These are phyloP conservation scores for Pseudohalonectria lignicola DNA, from an alignment of 2,329 filamentous ascomycete genomes.

Conservation along the genomic window DNA sequence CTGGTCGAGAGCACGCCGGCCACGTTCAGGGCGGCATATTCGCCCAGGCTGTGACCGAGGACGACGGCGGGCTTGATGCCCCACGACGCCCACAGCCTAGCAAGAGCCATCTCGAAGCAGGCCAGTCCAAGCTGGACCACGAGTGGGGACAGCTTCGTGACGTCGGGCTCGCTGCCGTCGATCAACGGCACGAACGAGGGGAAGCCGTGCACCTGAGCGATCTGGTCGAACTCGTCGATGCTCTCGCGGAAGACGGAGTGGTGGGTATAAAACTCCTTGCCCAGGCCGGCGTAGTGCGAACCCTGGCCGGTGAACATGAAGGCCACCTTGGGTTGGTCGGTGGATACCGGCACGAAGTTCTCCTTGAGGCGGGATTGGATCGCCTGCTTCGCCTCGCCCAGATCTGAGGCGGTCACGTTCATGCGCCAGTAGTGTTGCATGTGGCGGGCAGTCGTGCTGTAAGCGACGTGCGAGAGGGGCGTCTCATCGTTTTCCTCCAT, in stretches of 20 bases:
- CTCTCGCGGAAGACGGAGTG: slow-evolving; percentile 36
- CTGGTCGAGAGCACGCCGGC: slow-evolving; percentile 60
- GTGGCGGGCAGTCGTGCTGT: slow-evolving; percentile 56
- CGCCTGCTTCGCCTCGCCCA: slow-evolving; percentile 28
- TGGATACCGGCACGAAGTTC: slow-evolving; percentile 29
- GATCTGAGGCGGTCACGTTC: slow-evolving; percentile 29
- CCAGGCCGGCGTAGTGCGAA: slow-evolving; percentile 39
- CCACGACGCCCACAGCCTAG: slow-evolving; percentile 44
- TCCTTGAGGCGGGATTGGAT: slow-evolving; percentile 29
- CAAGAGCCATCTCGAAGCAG: slow-evolving; percentile 46
- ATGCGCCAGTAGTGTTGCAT: slow-evolving; percentile 49
- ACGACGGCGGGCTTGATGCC: slow-evolving; percentile 43
- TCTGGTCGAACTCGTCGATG: slow-evolving; percentile 44
- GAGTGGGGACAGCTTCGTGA: slow-evolving; percentile 34
- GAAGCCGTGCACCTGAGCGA: slow-evolving; percentile 37
- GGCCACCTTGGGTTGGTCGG: slow-evolving; percentile 33
- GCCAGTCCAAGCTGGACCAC: slow-evolving; percentile 42
- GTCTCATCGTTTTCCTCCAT: slow-evolving; percentile 39
- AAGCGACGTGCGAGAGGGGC: slow-evolving; percentile 47
- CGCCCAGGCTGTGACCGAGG: slow-evolving; percentile 55
- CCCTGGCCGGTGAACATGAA: slow-evolving; percentile 49
- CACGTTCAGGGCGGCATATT: slow-evolving; percentile 62
- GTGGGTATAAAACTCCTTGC: slow-evolving; percentile 36
- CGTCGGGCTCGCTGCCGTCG: slow-evolving; percentile 29
- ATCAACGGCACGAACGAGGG: slow-evolving; percentile 45